Percentiles rank a stretch among this genome's conserved stretches.
These are phyloP conservation scores for Entomortierella beljakovae DNA, from an alignment of 192 early-diverging fungal genomes.

Conservation along the genomic window DNA sequence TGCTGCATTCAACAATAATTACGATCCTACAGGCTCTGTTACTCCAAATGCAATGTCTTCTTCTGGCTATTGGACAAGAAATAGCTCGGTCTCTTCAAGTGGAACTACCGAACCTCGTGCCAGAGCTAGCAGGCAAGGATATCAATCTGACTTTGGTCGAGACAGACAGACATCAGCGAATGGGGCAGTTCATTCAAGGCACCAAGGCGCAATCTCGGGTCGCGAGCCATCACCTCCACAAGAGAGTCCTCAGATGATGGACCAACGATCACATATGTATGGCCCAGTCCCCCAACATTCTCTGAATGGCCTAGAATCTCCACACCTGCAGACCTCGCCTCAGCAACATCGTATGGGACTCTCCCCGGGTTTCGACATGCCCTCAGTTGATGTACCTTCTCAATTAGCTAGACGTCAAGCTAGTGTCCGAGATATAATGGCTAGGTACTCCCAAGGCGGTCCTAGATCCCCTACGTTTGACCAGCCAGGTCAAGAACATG, in stretches of 20 bases:
- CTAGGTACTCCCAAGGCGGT: slow-evolving; percentile 20
- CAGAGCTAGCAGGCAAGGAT: slow-evolving; percentile 9
- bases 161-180: not conserved
- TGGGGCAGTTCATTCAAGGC: not conserved
- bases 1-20: not conserved
- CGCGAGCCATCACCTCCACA: slow-evolving; percentile 25
- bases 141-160: slow-evolving; percentile 20
- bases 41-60: slow-evolving; percentile 14
- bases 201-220: slow-evolving; percentile 3
- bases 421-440: slow-evolving; percentile 34
- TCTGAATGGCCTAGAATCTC: not conserved
- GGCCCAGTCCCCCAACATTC: not conserved
- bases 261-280: slow-evolving; percentile 8
- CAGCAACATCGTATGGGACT: not conserved
- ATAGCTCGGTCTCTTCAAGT: slow-evolving; percentile 7
- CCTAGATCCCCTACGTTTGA: slow-evolving; percentile 18
- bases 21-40: not conserved
- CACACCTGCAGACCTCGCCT: not conserved
- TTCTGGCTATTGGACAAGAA: slow-evolving; percentile 26
- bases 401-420: slow-evolving; percentile 20
- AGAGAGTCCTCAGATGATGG: not conserved
- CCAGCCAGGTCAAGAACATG: slow-evolving; percentile 3
- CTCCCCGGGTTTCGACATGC: not conserved
- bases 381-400: not conserved
- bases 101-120: slow-evolving; percentile 6